Base-by-base conservation (phyloP, 495 filamentous ascomycete genomes). In the Aspergillus bridgeri region DNA sequence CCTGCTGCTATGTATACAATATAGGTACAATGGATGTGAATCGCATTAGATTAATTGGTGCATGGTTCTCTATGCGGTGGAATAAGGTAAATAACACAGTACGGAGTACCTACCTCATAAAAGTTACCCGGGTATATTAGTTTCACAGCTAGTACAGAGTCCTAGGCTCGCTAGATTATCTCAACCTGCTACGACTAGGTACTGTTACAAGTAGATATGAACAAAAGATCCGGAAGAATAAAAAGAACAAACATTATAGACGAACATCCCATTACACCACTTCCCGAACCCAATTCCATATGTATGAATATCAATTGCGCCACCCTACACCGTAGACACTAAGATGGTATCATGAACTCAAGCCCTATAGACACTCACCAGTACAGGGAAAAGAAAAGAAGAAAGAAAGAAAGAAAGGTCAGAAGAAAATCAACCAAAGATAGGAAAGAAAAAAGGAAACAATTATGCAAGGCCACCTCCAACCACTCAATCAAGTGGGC, bases 281-380 rank as follows among this genome's bases (percentile, higher is more conserved):
- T 38, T 4, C 33, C 33, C 60, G 33, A 38, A 11, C 33, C 33
- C 13, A 15, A 15, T 38, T 38, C 9, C 33, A 38, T 13, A 38
- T 38, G 27, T 29, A 13, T 38, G 17, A 38, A 38, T 38, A 38
- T 13, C 33, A 38, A 38, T 38, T 38, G 33, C 33, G 33, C 33
- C 33, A 38, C 33, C 33, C 33, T 38, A 38, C 33, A 38, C 33
- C 33, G 33, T 38, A 38, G 33, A 38, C 33, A 38, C 64, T 65
- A 51, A 65, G 48, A 69, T 70, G 67, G 70, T 70, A 71, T 73
- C 70, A 62, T 65, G 65, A 65, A 60, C 27, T 52, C 19, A 42
- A 21, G 25, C 46, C 59, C 29, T 46, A 54, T 49, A 33, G 48
- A 49, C 13, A 52, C 33, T 48, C 42, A 48, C 33, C 33, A 38